phyloP scores from a whole-genome alignment of 345 rosid genomes.

The Pugionium dolabratum region DNA sequence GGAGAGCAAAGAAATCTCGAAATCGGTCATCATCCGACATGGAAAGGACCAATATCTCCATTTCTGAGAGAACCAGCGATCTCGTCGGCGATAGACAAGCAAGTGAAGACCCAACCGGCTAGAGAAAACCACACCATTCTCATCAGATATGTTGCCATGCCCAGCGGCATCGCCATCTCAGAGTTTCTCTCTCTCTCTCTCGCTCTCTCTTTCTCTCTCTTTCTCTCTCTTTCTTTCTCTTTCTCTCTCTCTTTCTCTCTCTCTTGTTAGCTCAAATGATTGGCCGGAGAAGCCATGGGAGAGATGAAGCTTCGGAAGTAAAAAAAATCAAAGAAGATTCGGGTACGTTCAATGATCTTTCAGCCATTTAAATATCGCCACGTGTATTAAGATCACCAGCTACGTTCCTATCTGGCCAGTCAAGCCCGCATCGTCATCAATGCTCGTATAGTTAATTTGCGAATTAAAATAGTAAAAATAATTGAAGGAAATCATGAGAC shows the following conservation, averaged over 20 bases:
- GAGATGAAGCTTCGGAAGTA: not conserved
- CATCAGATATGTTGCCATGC: conserved; percentile 58
- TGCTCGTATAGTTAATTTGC: not conserved
- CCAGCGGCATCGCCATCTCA: conserved; percentile 67
- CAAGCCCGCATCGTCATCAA: conserved; percentile 20
- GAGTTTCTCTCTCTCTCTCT: not conserved
- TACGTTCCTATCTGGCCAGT: conserved; percentile 12
- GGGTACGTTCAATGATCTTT: conserved; percentile 8
- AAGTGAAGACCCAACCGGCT: conserved; percentile 74
- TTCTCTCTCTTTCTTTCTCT: conserved; percentile 1
- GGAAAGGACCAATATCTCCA: conserved; percentile 88
- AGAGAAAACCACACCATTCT: conserved; percentile 69
- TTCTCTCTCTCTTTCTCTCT: not conserved
- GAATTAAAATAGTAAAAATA: not conserved
- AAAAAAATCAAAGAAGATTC: not conserved
- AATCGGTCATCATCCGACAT: conserved; percentile 54
- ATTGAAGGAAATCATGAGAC: not conserved
- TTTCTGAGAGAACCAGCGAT: conserved; percentile 69
- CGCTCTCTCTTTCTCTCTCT: not conserved
- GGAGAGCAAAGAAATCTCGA: conserved; percentile 11
- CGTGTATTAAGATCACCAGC: conserved; percentile 20
- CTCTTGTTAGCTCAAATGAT: conserved; percentile 22
- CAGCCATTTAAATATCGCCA: conserved; percentile 11
- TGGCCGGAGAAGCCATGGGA: conserved; percentile 22
- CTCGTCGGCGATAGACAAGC: conserved; percentile 85